Conservation (phyloP, 345 rosid species). For the Brassica rapa region DNA sequence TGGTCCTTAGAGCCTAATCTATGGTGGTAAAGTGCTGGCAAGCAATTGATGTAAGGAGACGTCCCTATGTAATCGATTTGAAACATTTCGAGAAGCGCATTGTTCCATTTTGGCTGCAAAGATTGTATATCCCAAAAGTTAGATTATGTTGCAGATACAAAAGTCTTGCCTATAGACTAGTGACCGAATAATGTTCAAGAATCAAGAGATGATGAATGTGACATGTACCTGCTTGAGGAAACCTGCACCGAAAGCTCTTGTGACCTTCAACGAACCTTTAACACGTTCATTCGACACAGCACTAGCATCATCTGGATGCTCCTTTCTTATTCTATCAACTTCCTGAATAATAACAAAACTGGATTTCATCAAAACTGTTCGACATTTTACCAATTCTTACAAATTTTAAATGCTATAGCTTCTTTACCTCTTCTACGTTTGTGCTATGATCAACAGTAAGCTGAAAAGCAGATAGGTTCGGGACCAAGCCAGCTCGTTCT, state of each 20-base stretch:
- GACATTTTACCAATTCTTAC: not conserved
- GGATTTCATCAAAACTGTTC: not conserved
- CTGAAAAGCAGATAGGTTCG: constrained; percentile 60
- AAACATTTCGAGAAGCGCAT: constrained; percentile 91
- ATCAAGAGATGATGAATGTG: not conserved
- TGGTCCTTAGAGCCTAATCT: constrained; percentile 77
- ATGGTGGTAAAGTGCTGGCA: constrained; percentile 87
- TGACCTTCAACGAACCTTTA: constrained; percentile 91
- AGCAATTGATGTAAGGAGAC: constrained; percentile 75
- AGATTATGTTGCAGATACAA: not conserved
- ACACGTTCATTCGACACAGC: constrained; percentile 83
- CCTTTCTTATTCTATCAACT: constrained; percentile 73
- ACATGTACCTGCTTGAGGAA: constrained; percentile 85
- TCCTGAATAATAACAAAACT: constrained; percentile 55
- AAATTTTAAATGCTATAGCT: not conserved
- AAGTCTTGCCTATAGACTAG: not conserved
- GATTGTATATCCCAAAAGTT: constrained; percentile 8
- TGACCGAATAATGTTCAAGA: not conserved
- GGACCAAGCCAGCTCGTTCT: constrained; percentile 41
- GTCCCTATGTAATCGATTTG: constrained; percentile 83
- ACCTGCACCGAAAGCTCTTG: constrained; percentile 98
- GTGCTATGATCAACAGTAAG: constrained; percentile 93
- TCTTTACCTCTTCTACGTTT: constrained; percentile 70
- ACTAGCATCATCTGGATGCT: constrained; percentile 79
- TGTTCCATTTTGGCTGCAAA: constrained; percentile 90